Evolutionary conservation across 208 protist genomes (phyloP), one percentile per base, ranked within the genome.

Genomic region (Novymonas esmeraldas): DNA sequence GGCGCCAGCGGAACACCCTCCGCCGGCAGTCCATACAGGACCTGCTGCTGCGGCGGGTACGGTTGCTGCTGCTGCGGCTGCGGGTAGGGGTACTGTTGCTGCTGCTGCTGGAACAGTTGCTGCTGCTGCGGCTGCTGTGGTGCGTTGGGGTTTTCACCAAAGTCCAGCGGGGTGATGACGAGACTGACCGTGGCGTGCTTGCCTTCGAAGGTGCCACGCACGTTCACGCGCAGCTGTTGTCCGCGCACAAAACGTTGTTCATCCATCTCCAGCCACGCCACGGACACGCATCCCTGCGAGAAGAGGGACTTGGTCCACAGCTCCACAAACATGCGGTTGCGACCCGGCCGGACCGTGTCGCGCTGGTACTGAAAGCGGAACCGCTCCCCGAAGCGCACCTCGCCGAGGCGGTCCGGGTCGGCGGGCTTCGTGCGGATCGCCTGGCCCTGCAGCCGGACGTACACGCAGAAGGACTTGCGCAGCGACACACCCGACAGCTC

Each of bases 391-490:
- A 79, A 88, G 34, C 16, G 33, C 31, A 78, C 63, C 31, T 48
- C 56, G 44, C 61, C 66, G n/a, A 31, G 44, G 38, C 41, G 67
- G 46, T 72, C 57, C 14, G 44, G 31, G 10, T 48, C 39, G 9
- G 50, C 41, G 16, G 42, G 51, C 28, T 76, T 82, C 28, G 82
- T 88, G 48, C 82, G 78, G 64, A 88, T 76, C 6, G 75, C 62
- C 69, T 88, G 82, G 6, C 79, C 79, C 24, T 88, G 78, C 26
- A 88, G 73, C 22, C 82, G 82, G 29, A 88, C 76, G 36, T 82
- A 85, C 18, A 78, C 82, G 31, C 59, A 73, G 61, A 85, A 83
- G 5, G 66, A 58, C 31, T 78, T 80, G 44, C 76, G 74, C 24
- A 28, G n/a, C 10, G 71, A 75, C 44, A 69, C 49, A 4, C 72